A percentile compares a stretch with the other conserved stretches of the same genome.
Conservation (phyloP, 208 protist genomes). For the Leishmania braziliensis region DNA sequence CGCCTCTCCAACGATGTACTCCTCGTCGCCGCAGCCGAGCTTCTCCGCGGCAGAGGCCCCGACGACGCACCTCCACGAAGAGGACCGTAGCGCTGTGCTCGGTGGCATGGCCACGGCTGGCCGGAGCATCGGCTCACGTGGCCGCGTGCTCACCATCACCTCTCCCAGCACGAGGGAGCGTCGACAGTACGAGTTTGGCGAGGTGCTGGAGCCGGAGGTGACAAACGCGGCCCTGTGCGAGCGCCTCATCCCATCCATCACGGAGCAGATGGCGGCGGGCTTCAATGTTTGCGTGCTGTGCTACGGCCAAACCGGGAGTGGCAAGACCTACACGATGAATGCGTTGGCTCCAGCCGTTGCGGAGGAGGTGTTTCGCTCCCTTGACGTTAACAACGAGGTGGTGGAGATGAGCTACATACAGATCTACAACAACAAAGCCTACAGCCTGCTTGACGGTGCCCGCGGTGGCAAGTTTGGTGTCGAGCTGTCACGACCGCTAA, state of each 20-base stretch:
- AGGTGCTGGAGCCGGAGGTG: conserved; percentile 52
- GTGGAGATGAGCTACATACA: conserved; percentile 83
- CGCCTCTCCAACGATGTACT: neutral
- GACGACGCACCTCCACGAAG: neutral
- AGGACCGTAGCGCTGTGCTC: neutral
- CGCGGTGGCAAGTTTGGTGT: conserved; percentile 20
- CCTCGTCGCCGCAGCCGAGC: neutral
- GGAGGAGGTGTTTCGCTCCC: conserved; percentile 43
- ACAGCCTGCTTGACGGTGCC: conserved; percentile 53
- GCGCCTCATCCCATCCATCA: conserved; percentile 51
- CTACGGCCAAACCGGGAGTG: conserved; percentile 91
- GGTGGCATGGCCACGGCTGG: neutral
- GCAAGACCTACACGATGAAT: conserved; percentile 93
- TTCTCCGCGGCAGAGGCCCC: neutral
- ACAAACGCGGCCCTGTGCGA: conserved; percentile 59
- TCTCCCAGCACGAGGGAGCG: conserved; percentile 18
- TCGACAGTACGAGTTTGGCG: conserved; percentile 60
- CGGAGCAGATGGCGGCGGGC: conserved; percentile 55
- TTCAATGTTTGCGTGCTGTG: conserved; percentile 73
- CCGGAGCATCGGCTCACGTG: conserved; percentile 9
- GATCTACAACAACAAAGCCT: conserved; percentile 74
- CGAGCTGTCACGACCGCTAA: conserved; percentile 30
- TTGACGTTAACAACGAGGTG: conserved; percentile 52
- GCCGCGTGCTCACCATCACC: conserved; percentile 19
- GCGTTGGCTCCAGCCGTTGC: conserved; percentile 52